A percentile compares a stretch with the other conserved stretches of the same genome.
These are phyloP conservation scores for Sphagnum tenellum DNA, from an alignment of 225 moss, liverwort and hornwort species.

Conservation along the genomic window DNA sequence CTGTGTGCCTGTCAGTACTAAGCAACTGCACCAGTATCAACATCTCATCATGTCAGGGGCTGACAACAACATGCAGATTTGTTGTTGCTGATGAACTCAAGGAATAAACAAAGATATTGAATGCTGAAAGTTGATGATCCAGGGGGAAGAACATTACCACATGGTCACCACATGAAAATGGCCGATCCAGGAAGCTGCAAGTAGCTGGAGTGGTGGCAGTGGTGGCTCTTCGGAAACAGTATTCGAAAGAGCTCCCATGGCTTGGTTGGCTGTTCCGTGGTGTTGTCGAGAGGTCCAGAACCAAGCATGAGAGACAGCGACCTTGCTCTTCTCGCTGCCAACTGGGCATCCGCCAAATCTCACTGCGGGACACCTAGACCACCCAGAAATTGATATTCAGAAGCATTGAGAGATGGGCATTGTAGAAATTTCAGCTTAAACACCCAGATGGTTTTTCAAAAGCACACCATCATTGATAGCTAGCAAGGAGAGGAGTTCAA, in stretches of 20 bases:
- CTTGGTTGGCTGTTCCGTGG: neutral
- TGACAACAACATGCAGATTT: neutral
- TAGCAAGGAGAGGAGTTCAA: too few relatives aligned
- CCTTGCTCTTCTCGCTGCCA: conserved; percentile 35
- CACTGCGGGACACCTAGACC: conserved; percentile 30
- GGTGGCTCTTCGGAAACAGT: conserved; percentile 19
- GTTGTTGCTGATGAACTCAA: neutral
- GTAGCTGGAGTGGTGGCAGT: conserved; percentile 8
- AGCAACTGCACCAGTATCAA: conserved; percentile 23
- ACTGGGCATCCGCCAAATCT: conserved; percentile 49
- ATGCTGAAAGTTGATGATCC: too few relatives aligned
- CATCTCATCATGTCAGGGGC: neutral
- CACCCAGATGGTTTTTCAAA: too few relatives aligned
- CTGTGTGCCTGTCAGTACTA: conserved; percentile 39
- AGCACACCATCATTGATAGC: too few relatives aligned
- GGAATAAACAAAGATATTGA: too few relatives aligned
- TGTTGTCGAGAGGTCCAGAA: conserved; percentile 14
- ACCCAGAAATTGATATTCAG: neutral
- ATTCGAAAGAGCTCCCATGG: conserved; percentile 11
- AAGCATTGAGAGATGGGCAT: neutral
- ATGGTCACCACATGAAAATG: conserved; percentile 37
- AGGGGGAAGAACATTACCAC: conserved; percentile 20
- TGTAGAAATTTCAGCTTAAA: too few relatives aligned
- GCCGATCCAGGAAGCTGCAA: conserved; percentile 23
- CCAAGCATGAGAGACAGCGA: conserved; percentile 39